Percentiles rank a stretch among this genome's conserved stretches.
These are phyloP conservation scores for Fusarium ramigenum DNA, from an alignment of 2,329 filamentous ascomycete genomes.

Conservation along the genomic window DNA sequence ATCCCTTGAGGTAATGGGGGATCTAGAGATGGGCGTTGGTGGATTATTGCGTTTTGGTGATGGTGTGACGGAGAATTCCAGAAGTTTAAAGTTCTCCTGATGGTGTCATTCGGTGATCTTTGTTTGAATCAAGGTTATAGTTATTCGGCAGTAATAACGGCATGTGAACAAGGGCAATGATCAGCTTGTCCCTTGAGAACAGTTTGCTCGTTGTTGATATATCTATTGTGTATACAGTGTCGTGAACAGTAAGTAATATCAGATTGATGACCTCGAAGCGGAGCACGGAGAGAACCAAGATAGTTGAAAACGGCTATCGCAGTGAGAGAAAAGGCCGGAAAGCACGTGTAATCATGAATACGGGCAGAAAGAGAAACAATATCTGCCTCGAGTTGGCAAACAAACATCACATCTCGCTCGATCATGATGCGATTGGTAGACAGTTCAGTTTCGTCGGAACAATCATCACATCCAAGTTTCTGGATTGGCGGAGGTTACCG, in stretches of 20 bases:
- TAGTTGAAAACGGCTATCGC: not conserved
- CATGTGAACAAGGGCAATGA: not conserved
- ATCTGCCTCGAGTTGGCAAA: not conserved
- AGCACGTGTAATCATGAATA: not conserved
- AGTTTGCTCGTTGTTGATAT: not conserved
- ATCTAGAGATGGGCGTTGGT: not conserved
- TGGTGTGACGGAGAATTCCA: slow-evolving; percentile 20
- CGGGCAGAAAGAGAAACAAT: not conserved
- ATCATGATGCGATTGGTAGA: not conserved
- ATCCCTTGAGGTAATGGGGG: not conserved
- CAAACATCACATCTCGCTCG: not conserved
- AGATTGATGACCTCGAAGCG: not conserved
- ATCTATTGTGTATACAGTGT: not conserved
- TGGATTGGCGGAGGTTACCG: not conserved
- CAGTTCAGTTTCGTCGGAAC: not conserved
- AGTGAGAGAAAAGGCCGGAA: not conserved
- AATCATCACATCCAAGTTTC: not conserved
- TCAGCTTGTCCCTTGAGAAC: not conserved
- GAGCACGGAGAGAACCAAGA: not conserved
- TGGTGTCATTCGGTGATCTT: slow-evolving; percentile 1
- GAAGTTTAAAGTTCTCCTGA: slow-evolving; percentile 5
- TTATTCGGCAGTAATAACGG: not conserved
- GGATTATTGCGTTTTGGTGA: slow-evolving; percentile 16
- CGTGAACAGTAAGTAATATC: not conserved
- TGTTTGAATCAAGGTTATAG: not conserved